Evolutionary conservation across 2,329 filamentous ascomycete species (phyloP), one percentile per base, ranked within the genome.

Genomic region (Neonectria hederae): DNA sequence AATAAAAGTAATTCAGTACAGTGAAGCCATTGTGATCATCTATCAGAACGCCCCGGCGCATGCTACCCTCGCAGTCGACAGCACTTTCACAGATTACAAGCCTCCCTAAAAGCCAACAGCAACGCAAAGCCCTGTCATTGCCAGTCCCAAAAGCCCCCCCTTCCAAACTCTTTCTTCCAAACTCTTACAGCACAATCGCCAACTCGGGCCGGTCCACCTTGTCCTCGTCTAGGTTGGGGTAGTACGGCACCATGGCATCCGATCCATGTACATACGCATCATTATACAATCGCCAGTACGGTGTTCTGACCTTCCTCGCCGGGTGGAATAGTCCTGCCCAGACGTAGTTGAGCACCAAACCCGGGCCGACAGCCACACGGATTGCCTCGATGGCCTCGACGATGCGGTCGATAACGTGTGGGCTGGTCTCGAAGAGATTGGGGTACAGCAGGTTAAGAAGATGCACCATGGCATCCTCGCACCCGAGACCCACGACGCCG

Each of bases 311-410:
- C 82, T 98, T 98, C 67, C 96, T 88, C 3, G 96, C 96, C 0
- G 96, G 95, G 77, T 99, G 97, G 85, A 99, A 99, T 19, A 99
- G 84, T 19, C 96, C 96, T 0, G 96, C 95, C 94, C 94, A 98
- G 65, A 98, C 91, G 78, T 99, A 99, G 82, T 99, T 99, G 86
- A 99, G 91, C 38, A 97, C 93, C 22, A 97, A 83, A 3, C 96
- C 96, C 0, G 94, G 93, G 0, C 96, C 96, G 48, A 98, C 91
- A 0, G 95, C 94, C 84, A 97, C 93, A 52, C 96, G 89, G 67
- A 99, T 92, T 42, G 94, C 96, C 79, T 98, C 96, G 70, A 99
- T 97, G 54, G 97, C 96, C 79, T 99, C 97, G 68, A 99, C 92
- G 71, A 99, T 97, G 48, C 96, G 90, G 80, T 99, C 96, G 73